Conservation (phyloP, 1,139 yeast species). For the Chernovozyma sophiae-reginae region DNA sequence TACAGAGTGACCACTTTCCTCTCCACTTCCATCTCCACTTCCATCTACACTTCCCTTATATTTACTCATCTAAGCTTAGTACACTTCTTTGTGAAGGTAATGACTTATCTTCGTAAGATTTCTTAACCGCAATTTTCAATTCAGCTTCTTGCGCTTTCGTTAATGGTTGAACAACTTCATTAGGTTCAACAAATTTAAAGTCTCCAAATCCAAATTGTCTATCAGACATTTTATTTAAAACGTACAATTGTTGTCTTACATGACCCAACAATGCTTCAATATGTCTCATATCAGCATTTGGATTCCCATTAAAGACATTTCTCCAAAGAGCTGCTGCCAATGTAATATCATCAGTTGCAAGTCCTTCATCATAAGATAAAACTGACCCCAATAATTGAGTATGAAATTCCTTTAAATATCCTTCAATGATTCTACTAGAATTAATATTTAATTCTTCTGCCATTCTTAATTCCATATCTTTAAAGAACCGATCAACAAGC, state of each 20-base stretch:
- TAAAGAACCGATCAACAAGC: constrained; percentile 81
- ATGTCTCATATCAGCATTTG: constrained; percentile 75
- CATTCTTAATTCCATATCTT: constrained; percentile 83
- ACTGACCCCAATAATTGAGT: constrained; percentile 86
- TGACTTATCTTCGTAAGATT: constrained; percentile 31
- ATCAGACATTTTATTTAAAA: constrained; percentile 79
- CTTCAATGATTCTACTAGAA: constrained; percentile 81
- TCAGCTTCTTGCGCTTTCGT: constrained; percentile 56
- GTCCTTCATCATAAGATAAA: constrained; percentile 90
- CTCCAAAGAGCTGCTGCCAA: constrained; percentile 90
- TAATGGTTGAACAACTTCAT: constrained; percentile 70
- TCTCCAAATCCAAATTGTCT: constrained; percentile 90
- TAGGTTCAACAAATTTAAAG: constrained; percentile 82
- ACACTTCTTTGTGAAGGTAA: constrained; percentile 63
- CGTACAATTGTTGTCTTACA: constrained; percentile 84
- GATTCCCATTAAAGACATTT: constrained; percentile 82
- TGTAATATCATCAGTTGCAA: constrained; percentile 76
- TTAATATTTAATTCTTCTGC: constrained; percentile 80
- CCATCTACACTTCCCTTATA: too few relatives aligned
- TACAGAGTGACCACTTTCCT: too few relatives aligned
- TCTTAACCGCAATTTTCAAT: constrained; percentile 37
- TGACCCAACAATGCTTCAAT: constrained; percentile 85
- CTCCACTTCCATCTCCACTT: too few relatives aligned
- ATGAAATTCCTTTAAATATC: constrained; percentile 85
- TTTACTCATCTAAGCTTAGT: constrained; percentile 56